Base-by-base conservation (phyloP, 164 flowering plant species). In the Chimonanthus salicifolius region DNA sequence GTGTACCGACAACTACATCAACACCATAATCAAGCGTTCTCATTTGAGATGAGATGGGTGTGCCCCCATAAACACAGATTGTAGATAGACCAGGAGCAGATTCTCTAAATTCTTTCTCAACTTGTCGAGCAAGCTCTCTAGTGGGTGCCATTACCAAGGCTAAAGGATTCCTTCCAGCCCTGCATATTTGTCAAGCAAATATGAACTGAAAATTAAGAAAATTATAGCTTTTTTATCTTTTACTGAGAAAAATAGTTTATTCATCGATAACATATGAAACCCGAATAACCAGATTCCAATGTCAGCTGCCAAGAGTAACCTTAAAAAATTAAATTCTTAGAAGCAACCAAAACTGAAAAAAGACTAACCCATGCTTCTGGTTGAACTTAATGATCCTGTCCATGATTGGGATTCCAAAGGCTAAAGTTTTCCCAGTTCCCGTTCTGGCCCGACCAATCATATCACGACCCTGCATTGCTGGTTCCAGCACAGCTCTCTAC, bases 371-470 rank as follows among this genome's bases (percentile, higher is more conserved):
- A 77, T 91, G 88, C 58, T 89, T 86, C 10, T 81, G 86, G 72
- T 95, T 95, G 83, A 72, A 89, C 47, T 77, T 76, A 64, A 88
- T 85, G 71, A 95, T 89, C 74, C 79, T 91, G 78, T 95, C 97
- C 85, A 95, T 11, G 49, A 95, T 92, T 5, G 98, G 99, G 64
- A 95, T 93, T 48, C 97, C 99, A 83, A 95, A 95, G 67, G 99
- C 98, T 65, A 95, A 88, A 10, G 99, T 95, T 79, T 93, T 95
- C 71, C 99, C 98, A 3, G 99, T 95, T 78, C 99, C 99, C 5
- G 99, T 95, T 80, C 84, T 84, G 58, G 98, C 97, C 21, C 99
- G 93, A 48, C 90, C 98, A 71, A 91, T 87, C 96, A 95, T 87
- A 68, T 95, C 99, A 46, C 90, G 89, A 16, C 99, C 99, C 78